Evolutionary conservation across 169 alveolate genomes (phyloP), one percentile per base, ranked within the genome.

Genomic region (Babesia divergens): DNA sequence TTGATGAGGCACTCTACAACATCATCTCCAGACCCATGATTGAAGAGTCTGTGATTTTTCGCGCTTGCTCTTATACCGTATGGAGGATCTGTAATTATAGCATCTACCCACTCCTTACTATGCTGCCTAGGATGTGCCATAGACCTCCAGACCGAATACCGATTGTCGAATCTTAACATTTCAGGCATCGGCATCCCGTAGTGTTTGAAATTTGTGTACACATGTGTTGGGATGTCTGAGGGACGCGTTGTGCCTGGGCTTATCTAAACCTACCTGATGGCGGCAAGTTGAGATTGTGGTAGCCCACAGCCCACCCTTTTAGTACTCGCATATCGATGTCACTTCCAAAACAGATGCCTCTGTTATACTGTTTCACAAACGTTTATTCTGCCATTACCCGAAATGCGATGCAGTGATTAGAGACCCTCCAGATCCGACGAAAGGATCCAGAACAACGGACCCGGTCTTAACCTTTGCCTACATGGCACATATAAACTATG

Each of bases 31-130:
- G 55, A 13, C 1, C 40, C 69, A 20, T 69, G 64, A 31, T 67
- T 29, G 16, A 68, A 20, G 9, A 76, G 44, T 51, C 64, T 76
- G 38, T 59, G 69, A 40, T 66, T 28, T 28, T 49, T 55, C 8
- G 65, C 69, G 46, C 83, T 68, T 16, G 87, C 74, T 4, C 87
- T 37, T 38, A 62, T 79, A 1, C 99, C 99, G 88, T 97, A 97
- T 20, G 99, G 99, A 22, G 99, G 99, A 72, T 97, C 99, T 46
- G 98, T 93, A 28, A 97, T 90, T 29, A 97, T 94, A 6, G 97
- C 95, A 91, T 97, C 99, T 53, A 97, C 94, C 90, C 94, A 92
- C 34, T 84, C 84, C 42, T 47, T 49, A 3, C 46, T 18, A 16
- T 6, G 29, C 7, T 44, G 6, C 2, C 11, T 8, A 8, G 3